phyloP scores from a whole-genome alignment of 805 yeast species.

The Saturnispora serradocipensis region DNA sequence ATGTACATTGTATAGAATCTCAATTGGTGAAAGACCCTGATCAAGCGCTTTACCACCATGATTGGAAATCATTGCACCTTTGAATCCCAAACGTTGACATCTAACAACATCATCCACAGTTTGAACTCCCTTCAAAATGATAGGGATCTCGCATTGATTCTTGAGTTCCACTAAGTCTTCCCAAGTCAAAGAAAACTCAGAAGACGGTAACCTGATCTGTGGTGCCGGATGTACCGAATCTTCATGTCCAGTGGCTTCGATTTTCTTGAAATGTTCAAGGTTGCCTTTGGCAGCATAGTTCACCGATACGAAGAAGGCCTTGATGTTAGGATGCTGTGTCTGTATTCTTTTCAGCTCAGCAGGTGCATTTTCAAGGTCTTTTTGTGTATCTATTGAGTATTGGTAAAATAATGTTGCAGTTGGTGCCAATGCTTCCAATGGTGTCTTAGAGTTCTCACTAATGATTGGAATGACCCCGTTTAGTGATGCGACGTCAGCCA shows the following conservation, averaged over 20 bases:
- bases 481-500: constrained; percentile 62
- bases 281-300: constrained; percentile 78
- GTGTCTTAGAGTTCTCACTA: constrained; percentile 76
- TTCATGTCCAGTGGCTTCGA: constrained; percentile 36
- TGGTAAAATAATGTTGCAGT: constrained; percentile 75
- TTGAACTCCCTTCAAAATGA: constrained; percentile 56
- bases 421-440: constrained; percentile 62
- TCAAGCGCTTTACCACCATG: constrained; percentile 73
- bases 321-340: constrained; percentile 35
- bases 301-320: constrained; percentile 74
- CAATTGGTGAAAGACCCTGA: constrained; percentile 50
- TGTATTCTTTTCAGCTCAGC: constrained; percentile 18
- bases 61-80: constrained; percentile 60
- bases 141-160: constrained; percentile 36
- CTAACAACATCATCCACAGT: constrained; percentile 53
- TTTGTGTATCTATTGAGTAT: constrained; percentile 55
- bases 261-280: constrained; percentile 80
- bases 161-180: constrained; percentile 47
- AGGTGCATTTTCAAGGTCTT: constrained; percentile 50
- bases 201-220: background rate
- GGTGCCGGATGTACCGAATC: constrained; percentile 28
- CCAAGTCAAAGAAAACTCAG: constrained; percentile 37
- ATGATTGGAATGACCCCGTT: constrained; percentile 70
- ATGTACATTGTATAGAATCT: constrained; percentile 48
- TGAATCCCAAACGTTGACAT: constrained; percentile 50